Evolutionary conservation across 2,329 filamentous ascomycete genomes (phyloP).

Genomic region (Tolypocladium album): DNA sequence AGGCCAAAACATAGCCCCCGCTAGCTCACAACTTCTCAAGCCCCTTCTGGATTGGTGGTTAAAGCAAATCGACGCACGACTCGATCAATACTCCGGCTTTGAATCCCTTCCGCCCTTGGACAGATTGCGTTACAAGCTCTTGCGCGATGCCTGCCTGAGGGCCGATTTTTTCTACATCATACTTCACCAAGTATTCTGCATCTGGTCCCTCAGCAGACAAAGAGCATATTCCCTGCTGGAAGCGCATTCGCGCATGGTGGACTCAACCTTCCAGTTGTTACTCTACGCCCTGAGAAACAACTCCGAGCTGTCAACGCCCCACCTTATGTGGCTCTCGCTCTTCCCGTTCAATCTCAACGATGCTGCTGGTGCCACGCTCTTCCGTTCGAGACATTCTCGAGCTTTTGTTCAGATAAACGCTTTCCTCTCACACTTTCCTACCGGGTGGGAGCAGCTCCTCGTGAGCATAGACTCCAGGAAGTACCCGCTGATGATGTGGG

Average conservation of each 20-base stretch:
- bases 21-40: too few relatives aligned
- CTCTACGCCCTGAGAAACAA: constrained; percentile 12
- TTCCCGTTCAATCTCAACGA: constrained; percentile 10
- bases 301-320: constrained; percentile 7
- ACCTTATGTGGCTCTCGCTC: constrained; percentile 17
- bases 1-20: too few relatives aligned
- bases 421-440: constrained; percentile 13
- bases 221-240: constrained; percentile 19
- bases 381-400: neutral
- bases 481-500: constrained; percentile 17
- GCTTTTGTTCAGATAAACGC: constrained; percentile 3
- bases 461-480: constrained; percentile 5
- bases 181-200: constrained; percentile 55
- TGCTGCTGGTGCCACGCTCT: neutral
- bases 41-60: neutral
- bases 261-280: constrained; percentile 11
- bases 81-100: neutral
- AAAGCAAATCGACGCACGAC: neutral
- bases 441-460: constrained; percentile 10
- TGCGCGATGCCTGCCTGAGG: constrained; percentile 42
- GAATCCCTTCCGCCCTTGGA: constrained; percentile 23
- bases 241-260: constrained; percentile 5
- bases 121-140: constrained; percentile 37
- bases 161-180: constrained; percentile 54
- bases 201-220: constrained; percentile 32